phyloP scores from a whole-genome alignment of 495 filamentous ascomycete genomes.

The Bombardia bombarda region DNA sequence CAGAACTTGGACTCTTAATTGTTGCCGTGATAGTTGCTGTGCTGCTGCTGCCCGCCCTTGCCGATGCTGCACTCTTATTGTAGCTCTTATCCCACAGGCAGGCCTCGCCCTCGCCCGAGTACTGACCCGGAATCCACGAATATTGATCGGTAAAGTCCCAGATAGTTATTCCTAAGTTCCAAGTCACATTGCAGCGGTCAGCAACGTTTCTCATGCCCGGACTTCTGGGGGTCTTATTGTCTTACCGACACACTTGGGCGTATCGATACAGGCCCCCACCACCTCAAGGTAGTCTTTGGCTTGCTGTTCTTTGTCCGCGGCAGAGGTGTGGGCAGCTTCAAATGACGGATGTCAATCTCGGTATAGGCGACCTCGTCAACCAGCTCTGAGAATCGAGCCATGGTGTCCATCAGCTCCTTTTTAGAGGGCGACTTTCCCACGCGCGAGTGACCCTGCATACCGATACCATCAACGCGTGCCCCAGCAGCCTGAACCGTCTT shows the following conservation, averaged over 20 bases:
- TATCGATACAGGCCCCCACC: conserved; percentile 43
- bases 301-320: conserved; percentile 39
- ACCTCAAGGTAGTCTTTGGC: conserved; percentile 42
- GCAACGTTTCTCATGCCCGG: no score
- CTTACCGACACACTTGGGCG: conserved; percentile 42
- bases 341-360: conserved; percentile 47
- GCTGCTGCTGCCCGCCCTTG: no score
- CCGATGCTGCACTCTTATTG: no score
- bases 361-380: conserved; percentile 49
- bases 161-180: conserved; percentile 51
- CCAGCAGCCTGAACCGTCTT: conserved; percentile 31
- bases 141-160: conserved; percentile 56
- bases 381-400: conserved; percentile 32
- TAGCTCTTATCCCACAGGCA: neutral
- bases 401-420: conserved; percentile 24
- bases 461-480: conserved; percentile 47
- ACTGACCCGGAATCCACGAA: conserved; percentile 39
- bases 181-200: no score
- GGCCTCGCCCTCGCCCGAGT: neutral
- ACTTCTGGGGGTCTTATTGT: no score
- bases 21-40: no score
- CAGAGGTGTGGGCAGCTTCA: conserved; percentile 26
- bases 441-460: conserved; percentile 49
- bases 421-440: conserved; percentile 36
- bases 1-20: no score